Evolutionary conservation across 257 asterid species (phyloP).

Genomic region (Nicotiana otophora): DNA sequence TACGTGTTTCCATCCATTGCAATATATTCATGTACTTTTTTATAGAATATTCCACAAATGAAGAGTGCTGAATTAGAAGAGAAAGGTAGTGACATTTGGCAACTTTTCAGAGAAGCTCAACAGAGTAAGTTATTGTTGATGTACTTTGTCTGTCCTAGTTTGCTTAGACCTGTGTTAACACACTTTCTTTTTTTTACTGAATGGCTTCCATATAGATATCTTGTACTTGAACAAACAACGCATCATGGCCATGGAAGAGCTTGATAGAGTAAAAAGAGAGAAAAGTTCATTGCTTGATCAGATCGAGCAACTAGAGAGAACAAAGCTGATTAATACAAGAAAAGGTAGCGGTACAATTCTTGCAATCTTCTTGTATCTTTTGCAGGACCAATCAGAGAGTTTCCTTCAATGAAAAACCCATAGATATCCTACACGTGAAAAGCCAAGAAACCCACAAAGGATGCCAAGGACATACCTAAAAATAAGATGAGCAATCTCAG

Average conservation of each 20-base stretch:
- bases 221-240: slow-evolving; percentile 62
- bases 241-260: slow-evolving; percentile 66
- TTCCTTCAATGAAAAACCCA: not conserved
- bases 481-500: not conserved
- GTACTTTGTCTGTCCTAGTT: not conserved
- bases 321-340: slow-evolving; percentile 24
- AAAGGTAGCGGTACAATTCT: slow-evolving; percentile 32
- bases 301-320: slow-evolving; percentile 46
- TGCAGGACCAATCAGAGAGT: not conserved
- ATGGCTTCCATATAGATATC: slow-evolving; percentile 53
- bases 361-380: not conserved
- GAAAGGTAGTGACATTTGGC: slow-evolving; percentile 52
- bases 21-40: not conserved
- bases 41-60: slow-evolving; percentile 32
- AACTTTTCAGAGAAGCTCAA: slow-evolving; percentile 71
- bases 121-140: slow-evolving; percentile 36
- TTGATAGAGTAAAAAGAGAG: slow-evolving; percentile 52
- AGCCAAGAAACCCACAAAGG: not conserved
- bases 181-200: not conserved
- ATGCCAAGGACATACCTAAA: no score
- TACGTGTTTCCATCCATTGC: not conserved
- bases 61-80: slow-evolving; percentile 22
- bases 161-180: not conserved
- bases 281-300: slow-evolving; percentile 40
- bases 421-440: not conserved